Base-by-base conservation (phyloP, 176 grass and related monocot species). In the Aegilops bicornis region DNA sequence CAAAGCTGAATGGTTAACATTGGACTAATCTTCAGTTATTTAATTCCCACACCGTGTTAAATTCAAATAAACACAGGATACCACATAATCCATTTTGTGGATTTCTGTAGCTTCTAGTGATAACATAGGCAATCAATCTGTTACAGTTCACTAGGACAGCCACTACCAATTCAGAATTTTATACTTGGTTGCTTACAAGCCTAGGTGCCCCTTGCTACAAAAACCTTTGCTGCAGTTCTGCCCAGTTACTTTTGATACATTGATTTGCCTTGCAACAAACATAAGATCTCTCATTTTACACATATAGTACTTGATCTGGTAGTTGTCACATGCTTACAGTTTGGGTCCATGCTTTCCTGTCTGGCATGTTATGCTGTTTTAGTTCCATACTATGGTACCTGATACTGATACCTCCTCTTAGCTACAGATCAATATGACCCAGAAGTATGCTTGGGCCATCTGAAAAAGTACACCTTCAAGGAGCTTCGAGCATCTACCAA, bases 361-460 rank as follows among this genome's bases (percentile, higher is more conserved):
- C 19, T 47, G 47, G 23, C 47, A 84, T 84, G 69, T 47, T 63
- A 52, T 27, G 2, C 2, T 84, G 20, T 87, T 85, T 64, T 31
- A 43, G 14, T 82, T 88, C 33, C 15, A 79, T 73, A 79, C 32
- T 56, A 43, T 78, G 31, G 20, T 77, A 64, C 69, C 50, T 85
- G 58, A 91, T 73, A 45, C 37, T 85, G 43, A 86, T 73, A 45
- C 31, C 31, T 78, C n/a, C 25, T 87, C 78, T 64, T 82, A 88
- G 33, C 32, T 29, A 37, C 88, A 98, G 96, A 96, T 82, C 91
- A 94, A 94, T 92, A 92, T 73, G 93, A 96, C 58, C 84, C 88
- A 74, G 96, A 98, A 93, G 84, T 96, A 73, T 94, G 93, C 78
- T 89, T 96, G 84, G 92, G 96, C 9, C 96, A 98, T 90, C 90